A percentile compares a stretch with the other conserved stretches of the same genome.
phyloP scores from a whole-genome alignment of 306 rosid species.

The Rosa rugosa region DNA sequence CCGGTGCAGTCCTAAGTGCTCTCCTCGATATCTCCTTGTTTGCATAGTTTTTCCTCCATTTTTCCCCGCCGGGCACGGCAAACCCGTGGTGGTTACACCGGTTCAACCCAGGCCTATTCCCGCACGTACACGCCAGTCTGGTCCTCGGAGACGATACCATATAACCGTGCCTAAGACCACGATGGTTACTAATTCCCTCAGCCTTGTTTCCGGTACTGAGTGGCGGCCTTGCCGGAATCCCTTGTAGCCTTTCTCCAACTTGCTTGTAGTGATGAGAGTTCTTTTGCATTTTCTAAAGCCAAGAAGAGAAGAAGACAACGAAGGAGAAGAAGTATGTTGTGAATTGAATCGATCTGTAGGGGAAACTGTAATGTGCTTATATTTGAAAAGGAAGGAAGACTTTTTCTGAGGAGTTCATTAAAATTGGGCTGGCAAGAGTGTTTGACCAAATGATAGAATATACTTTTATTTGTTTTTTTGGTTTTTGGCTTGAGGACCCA shows the following conservation, averaged over 20 bases:
- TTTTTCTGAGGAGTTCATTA: neutral
- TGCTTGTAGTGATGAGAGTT: slow-evolving; percentile 10
- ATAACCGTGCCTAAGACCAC: slow-evolving; percentile 26
- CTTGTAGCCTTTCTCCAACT: slow-evolving; percentile 19
- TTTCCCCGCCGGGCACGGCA: slow-evolving; percentile 43
- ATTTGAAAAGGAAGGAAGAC: neutral
- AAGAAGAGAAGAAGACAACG: neutral
- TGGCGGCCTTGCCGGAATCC: slow-evolving; percentile 22
- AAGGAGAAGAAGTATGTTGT: neutral
- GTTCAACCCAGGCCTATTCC: slow-evolving; percentile 47
- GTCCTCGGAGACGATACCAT: slow-evolving; percentile 32
- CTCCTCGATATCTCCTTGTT: slow-evolving; percentile 72
- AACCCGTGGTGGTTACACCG: slow-evolving; percentile 56
- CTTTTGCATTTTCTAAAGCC: slow-evolving; percentile 36
- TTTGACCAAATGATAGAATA: neutral
- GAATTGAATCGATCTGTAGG: neutral
- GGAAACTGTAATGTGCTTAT: neutral
- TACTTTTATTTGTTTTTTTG: neutral
- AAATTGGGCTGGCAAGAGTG: neutral
- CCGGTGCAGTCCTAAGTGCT: slow-evolving; percentile 51
- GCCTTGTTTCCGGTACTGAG: slow-evolving; percentile 6
- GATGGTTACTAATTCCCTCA: neutral
- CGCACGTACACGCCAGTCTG: slow-evolving; percentile 42
- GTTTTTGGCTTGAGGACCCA: neutral
- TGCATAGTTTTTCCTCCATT: slow-evolving; percentile 41